phyloP scores from a whole-genome alignment of 179 eudicot genomes.

The Carnegiea gigantea region DNA sequence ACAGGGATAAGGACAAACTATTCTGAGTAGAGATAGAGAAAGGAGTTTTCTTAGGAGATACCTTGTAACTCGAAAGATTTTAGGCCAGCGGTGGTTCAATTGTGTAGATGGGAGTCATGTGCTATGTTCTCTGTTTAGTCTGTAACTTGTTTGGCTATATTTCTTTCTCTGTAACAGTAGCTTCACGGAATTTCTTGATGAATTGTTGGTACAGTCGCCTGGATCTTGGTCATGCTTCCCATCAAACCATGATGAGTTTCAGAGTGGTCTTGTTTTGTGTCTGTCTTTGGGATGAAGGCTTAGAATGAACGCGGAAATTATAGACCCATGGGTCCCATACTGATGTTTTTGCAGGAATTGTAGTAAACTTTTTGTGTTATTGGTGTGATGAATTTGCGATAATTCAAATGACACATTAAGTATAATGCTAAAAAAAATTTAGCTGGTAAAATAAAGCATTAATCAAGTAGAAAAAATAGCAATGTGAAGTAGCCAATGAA shows the following conservation, averaged over 20 bases:
- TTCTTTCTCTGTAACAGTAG: constrained; percentile 2
- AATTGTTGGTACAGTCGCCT: neutral
- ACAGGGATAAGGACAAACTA: constrained; percentile 15
- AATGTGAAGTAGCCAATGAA: neutral
- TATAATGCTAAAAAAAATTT: too few relatives aligned
- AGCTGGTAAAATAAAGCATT: neutral
- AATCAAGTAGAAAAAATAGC: neutral
- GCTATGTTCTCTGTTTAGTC: neutral
- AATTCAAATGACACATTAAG: too few relatives aligned
- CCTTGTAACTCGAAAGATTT: neutral
- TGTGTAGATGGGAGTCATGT: constrained; percentile 25
- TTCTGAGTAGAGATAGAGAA: too few relatives aligned
- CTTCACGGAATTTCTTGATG: neutral
- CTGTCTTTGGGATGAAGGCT: neutral
- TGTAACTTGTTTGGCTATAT: neutral
- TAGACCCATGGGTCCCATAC: too few relatives aligned
- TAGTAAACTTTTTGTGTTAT: neutral
- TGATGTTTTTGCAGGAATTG: neutral
- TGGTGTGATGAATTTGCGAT: too few relatives aligned
- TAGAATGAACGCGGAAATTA: neutral
- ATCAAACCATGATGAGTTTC: neutral
- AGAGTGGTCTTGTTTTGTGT: neutral
- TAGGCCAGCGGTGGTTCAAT: constrained; percentile 3
- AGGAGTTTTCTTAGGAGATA: neutral
- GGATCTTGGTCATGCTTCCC: neutral